Evolutionary conservation across 345 rosid genomes (phyloP).

Genomic region (Excoecaria agallocha): DNA sequence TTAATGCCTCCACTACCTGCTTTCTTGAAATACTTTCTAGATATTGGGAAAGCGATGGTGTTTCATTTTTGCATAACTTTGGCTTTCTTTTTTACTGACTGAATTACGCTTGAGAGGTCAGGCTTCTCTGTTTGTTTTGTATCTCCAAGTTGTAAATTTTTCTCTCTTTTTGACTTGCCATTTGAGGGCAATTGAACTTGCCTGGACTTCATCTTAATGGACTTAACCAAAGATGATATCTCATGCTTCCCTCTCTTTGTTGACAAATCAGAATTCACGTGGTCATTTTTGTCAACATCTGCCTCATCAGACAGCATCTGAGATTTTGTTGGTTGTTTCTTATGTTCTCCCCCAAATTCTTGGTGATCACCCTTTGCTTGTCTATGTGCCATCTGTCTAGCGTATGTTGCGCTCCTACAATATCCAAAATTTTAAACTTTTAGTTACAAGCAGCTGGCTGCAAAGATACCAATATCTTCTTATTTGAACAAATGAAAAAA

Average conservation of each 20-base stretch:
- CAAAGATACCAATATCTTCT: not conserved
- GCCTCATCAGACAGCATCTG: constrained; percentile 17
- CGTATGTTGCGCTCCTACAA: constrained; percentile 85
- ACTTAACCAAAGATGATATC: constrained; percentile 57
- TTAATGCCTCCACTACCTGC: not conserved
- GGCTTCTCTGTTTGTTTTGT: constrained; percentile 7
- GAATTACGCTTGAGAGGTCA: constrained; percentile 18
- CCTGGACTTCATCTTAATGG: constrained; percentile 71
- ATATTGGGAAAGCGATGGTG: not conserved
- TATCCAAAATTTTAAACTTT: constrained; percentile 8
- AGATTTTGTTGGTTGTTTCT: constrained; percentile 21
- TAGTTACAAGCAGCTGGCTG: constrained; percentile 11
- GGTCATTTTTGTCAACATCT: constrained; percentile 16
- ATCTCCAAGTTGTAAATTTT: constrained; percentile 10
- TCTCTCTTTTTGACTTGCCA: constrained; percentile 30
- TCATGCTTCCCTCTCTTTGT: constrained; percentile 51
- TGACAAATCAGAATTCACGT: constrained; percentile 17
- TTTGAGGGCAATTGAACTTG: constrained; percentile 37
- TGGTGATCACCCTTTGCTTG: constrained; percentile 42
- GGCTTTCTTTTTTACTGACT: constrained; percentile 31
- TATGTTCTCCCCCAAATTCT: constrained; percentile 28
- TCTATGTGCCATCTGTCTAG: constrained; percentile 55
- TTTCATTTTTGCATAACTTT: constrained; percentile 23
- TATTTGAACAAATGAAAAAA: not conserved
- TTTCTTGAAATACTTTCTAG: not conserved